Base-by-base conservation (phyloP, 2,329 filamentous ascomycete genomes). In the Sporothrix schenckii region DNA sequence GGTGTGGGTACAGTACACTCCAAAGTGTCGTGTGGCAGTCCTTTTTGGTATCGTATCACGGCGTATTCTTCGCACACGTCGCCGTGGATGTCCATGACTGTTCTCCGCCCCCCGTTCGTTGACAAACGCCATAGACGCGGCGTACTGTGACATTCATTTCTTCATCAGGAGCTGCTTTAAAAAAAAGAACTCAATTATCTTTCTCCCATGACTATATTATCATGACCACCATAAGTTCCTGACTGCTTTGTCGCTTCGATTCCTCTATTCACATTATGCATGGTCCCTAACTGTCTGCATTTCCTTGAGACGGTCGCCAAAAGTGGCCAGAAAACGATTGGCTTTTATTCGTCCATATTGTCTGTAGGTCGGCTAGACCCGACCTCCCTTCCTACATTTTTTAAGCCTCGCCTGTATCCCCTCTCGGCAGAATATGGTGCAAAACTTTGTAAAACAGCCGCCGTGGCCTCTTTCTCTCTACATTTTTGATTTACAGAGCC, bases 91-190 rank as follows among this genome's bases (percentile, higher is more conserved):
- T 63, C 21, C n/a, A 27, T 9, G 2, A 10, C 4, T 6, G 39
- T 47, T 39, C 39, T 27, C 27, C 39, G n/a, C 54, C 49, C 66
- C 30, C 30, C 39, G 34, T 44, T 56, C 39, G 6, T 56, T 47
- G 21, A 47, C 66, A 68, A 56, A 58, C 52, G 66, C 66, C 52
- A 52, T 52, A 68, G 49, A 56, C 66, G 66, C 66, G 39, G 11
- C 16, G 27, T 11, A 9, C 13, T 16, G 21, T 4, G 13, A n/a
- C n/a, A 10, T 21, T 50, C 16, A 19, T 13, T 52, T 19, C 3
- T 53, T 27, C n/a, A 9, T 63, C 27, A 16, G 0, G 21, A 44
- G 2, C 21, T 53, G 14, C 6, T 5, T 39, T 60, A 9, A 6
- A 16, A 24, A 39, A 39, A 39, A 41, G 21, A 58, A 54, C 2